phyloP scores from a whole-genome alignment of 208 protist genomes.

The Herpetomonas samuelpessoai region DNA sequence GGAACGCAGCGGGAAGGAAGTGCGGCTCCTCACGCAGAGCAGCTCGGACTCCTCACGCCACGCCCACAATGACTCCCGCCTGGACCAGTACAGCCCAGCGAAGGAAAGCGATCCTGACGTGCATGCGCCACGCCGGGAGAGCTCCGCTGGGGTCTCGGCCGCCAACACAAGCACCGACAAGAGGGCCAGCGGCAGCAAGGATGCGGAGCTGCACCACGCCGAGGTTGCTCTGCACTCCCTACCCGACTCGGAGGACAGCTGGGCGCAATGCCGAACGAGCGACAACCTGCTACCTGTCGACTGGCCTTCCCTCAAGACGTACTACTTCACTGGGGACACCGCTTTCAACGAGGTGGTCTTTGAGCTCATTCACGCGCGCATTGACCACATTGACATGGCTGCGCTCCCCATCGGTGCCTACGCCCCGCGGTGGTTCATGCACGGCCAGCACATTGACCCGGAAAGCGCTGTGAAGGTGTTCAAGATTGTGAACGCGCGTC shows the following conservation, averaged over 20 bases:
- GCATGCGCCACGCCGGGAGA: not conserved
- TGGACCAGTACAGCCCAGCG: not conserved
- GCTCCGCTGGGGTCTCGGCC: not conserved
- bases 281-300: conserved; percentile 4
- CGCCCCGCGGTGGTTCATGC: conserved; percentile 64
- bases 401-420: conserved; percentile 87
- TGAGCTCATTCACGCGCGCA: conserved; percentile 41
- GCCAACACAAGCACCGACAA: not conserved
- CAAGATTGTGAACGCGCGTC: conserved; percentile 40
- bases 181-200: not conserved
- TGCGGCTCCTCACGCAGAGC: not conserved
- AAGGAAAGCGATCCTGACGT: not conserved
- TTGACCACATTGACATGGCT: conserved; percentile 54
- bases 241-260: conserved; percentile 27
- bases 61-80: not conserved
- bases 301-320: conserved; percentile 38
- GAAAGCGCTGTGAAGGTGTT: conserved; percentile 74
- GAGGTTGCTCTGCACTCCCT: conserved; percentile 7
- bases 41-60: not conserved
- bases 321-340: conserved; percentile 60
- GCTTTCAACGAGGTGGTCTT: conserved; percentile 52
- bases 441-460: conserved; percentile 56
- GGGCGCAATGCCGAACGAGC: not conserved
- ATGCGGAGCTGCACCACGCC: not conserved
- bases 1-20: conserved; percentile 3